Base-by-base conservation (phyloP, 169 alveolate genomes). In the Toxoplasma gondii region DNA sequence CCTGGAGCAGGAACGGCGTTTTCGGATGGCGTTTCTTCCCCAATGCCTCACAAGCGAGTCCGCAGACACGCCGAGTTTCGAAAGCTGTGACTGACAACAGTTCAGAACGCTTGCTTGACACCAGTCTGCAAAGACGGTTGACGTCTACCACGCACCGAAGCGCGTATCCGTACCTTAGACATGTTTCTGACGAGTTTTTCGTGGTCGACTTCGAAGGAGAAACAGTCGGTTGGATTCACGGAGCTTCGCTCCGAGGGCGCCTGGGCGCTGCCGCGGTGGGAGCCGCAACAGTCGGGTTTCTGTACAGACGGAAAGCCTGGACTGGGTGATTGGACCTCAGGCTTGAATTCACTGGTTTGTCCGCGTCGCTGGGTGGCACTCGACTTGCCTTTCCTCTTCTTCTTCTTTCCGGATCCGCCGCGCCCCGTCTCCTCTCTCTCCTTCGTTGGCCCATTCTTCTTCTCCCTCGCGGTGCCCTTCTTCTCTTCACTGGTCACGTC, bases 131-230 rank as follows among this genome's bases (percentile, higher is more conserved):
- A 10, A 39, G 41, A 19, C 27, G 44, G 1, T 31, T 1, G 45
- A 1, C 41, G 39, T n/a, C 41, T 12, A 1, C 34, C 22, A n/a
- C 38, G 91, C 44, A 34, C 0, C 41, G 69, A 17, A 0, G 88
- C n/a, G 49, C 41, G 88, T 44, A 29, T 38, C 16, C 24, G 49
- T 31, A 92, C 94, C 81, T 91, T 91, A 83, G 91, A 49, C 49
- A 91, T 64, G 38, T 91, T 91, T 17, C 94, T 39, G 0, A 91
- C 69, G 49, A 91, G 91, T n/a, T 54, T 91, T 22, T 80, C 94
- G 31, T 39, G 87, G 70, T 80, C 94, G 31, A 45, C 91, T 36
- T 43, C 88, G 4, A 36, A 10, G 19, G 29, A 22, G 64, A 19
- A 64, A 4, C n/a, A 4, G 74, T 64, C 74, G 22, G 34, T 64